These are phyloP conservation scores for Apiosordaria backusii DNA, from an alignment of 495 filamentous ascomycete genomes.

Conservation along the genomic window DNA sequence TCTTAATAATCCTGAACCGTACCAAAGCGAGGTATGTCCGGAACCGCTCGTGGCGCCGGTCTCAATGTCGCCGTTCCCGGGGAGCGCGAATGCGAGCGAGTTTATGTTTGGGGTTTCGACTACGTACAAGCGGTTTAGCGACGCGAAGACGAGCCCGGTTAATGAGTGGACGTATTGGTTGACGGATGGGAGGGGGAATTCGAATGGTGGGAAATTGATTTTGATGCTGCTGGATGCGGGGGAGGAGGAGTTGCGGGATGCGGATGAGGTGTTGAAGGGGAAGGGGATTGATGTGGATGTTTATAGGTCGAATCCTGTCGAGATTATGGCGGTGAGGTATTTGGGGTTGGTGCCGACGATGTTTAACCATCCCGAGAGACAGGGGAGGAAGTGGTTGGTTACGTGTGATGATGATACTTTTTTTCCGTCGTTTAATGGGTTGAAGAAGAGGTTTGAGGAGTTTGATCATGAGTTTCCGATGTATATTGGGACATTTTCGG, in stretches of 20 bases:
- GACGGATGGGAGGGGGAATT: constrained; percentile 46
- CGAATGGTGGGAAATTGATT: constrained; percentile 48
- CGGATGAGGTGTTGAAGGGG: constrained; percentile 36
- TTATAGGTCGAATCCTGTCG: constrained; percentile 54
- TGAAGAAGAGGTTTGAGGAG: constrained; percentile 46
- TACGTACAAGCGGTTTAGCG: constrained; percentile 44
- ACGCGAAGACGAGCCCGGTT: constrained; percentile 40
- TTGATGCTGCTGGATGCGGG: constrained; percentile 43
- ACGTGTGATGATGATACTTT: constrained; percentile 75
- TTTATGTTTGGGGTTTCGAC: constrained; percentile 53
- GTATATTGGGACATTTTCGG: constrained; percentile 67
- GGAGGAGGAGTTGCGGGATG: constrained; percentile 41
- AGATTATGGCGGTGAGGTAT: constrained; percentile 58
- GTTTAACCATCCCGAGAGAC: constrained; percentile 49
- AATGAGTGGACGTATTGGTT: constrained; percentile 51
- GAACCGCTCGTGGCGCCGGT: constrained; percentile 48
- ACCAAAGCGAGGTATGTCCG: constrained; percentile 40
- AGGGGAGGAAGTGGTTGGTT: constrained; percentile 60
- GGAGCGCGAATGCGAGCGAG: constrained; percentile 44
- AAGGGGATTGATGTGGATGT: constrained; percentile 63
- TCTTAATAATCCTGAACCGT: constrained; percentile 35
- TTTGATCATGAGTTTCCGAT: constrained; percentile 57
- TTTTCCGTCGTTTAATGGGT: constrained; percentile 61
- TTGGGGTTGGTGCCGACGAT: constrained; percentile 53
- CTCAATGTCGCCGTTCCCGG: constrained; percentile 43